Conservation (phyloP, 305 asterid species). For the Nicotiana rustica region DNA sequence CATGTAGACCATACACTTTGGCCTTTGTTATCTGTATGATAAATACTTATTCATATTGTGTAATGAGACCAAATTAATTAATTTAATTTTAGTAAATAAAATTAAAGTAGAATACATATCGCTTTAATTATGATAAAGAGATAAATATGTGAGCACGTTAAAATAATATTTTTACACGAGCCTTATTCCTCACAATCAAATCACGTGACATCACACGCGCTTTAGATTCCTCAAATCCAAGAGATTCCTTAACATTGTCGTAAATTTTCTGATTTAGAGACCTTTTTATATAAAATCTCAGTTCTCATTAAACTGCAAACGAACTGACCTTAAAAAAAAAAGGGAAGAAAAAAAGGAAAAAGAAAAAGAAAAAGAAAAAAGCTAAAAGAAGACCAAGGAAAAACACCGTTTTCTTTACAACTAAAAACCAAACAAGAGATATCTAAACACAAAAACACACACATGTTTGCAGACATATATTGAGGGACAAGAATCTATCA, state of each 20-base stretch:
- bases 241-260: conserved; percentile 6
- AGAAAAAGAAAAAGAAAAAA: neutral
- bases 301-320: conserved; percentile 26
- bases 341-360: neutral
- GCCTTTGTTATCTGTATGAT: too few species aligned
- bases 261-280: neutral
- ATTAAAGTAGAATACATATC: too few species aligned
- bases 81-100: too few species aligned
- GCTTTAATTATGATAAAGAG: too few species aligned
- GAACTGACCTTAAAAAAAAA: neutral
- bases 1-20: too few species aligned
- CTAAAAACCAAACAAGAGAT: neutral
- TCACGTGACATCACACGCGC: neutral
- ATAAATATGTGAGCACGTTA: too few species aligned
- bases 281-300: neutral
- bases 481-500: conserved; percentile 28
- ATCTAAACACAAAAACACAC: conserved; percentile 29
- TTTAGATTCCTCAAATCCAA: neutral
- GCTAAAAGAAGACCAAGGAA: neutral
- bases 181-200: neutral
- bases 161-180: too few species aligned
- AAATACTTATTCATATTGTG: too few species aligned
- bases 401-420: neutral
- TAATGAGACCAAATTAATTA: too few species aligned
- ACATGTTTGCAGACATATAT: conserved; percentile 14